Conservation (phyloP, 2,329 filamentous ascomycete genomes). For the Elsinoe fawcettii region DNA sequence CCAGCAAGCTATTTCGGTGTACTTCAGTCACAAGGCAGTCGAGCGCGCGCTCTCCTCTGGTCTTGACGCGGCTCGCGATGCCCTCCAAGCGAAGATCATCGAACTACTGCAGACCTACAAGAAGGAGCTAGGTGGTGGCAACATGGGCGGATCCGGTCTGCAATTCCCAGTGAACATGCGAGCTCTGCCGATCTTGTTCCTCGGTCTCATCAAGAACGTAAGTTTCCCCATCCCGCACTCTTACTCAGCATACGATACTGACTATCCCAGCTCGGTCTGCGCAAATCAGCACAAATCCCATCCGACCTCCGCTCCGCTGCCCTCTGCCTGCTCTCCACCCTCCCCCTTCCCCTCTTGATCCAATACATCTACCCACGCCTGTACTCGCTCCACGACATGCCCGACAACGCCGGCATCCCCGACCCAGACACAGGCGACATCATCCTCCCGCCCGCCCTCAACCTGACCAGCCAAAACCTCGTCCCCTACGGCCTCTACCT, state of each 20-base stretch:
- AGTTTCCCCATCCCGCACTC: conserved; percentile 27
- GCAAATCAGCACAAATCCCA: conserved; percentile 88
- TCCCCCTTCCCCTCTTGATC: conserved; percentile 80
- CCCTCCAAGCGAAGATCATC: conserved; percentile 81
- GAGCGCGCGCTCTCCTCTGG: conserved; percentile 80
- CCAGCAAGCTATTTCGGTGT: conserved; percentile 84
- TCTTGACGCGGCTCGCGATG: conserved; percentile 82
- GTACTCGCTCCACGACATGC: conserved; percentile 93
- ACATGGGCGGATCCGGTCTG: conserved; percentile 83
- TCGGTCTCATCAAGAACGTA: conserved; percentile 93
- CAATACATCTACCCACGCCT: conserved; percentile 66
- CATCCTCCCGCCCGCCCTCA: conserved; percentile 72
- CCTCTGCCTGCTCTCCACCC: conserved; percentile 85
- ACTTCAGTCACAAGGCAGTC: conserved; percentile 96
- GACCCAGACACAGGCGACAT: conserved; percentile 84
- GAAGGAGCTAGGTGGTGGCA: conserved; percentile 92
- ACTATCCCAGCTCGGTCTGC: conserved; percentile 56
- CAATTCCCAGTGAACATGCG: conserved; percentile 92
- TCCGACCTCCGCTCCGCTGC: conserved; percentile 90
- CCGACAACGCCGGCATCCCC: conserved; percentile 79
- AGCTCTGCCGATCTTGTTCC: conserved; percentile 79
- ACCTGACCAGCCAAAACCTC: conserved; percentile 80
- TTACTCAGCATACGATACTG: conserved; percentile 17
- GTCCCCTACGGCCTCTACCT: conserved; percentile 88
- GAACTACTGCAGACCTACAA: conserved; percentile 92